Evolutionary conservation across 1,284 basidiomycete species (phyloP).

Genomic region (Apiotrichum mycotoxinovorans): DNA sequence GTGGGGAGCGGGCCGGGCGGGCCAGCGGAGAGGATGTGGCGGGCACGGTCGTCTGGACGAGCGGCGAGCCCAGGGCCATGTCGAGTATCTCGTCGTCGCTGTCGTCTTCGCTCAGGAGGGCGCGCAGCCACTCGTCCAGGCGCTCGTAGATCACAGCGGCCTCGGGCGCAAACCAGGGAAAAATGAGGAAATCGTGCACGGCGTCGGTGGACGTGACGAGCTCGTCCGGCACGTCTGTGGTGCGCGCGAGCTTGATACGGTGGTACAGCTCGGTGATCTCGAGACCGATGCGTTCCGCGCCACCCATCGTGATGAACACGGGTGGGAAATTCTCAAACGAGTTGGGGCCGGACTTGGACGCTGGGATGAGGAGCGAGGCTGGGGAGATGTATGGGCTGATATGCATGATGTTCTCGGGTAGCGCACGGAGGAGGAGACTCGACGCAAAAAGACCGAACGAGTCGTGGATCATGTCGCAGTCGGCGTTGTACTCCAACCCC

Average conservation of each 20-base stretch:
- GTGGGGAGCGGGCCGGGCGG: background rate
- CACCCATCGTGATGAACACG: slow-evolving; percentile 40
- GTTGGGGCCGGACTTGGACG: background rate
- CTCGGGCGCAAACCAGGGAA: slow-evolving; percentile 43
- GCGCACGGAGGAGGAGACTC: slow-evolving; percentile 38
- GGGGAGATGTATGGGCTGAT: slow-evolving; percentile 40
- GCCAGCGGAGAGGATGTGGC: background rate
- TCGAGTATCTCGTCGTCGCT: slow-evolving; percentile 7
- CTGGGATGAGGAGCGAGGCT: slow-evolving; percentile 30
- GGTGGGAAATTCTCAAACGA: slow-evolving; percentile 38
- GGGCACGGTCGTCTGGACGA: background rate
- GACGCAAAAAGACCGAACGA: slow-evolving; percentile 44
- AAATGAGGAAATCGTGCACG: slow-evolving; percentile 47
- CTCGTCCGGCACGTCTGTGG: slow-evolving; percentile 15
- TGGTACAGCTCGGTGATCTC: slow-evolving; percentile 36
- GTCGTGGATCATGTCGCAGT: slow-evolving; percentile 41
- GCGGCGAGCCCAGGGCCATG: slow-evolving; percentile 3
- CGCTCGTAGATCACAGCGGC: slow-evolving; percentile 31
- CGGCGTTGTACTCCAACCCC: slow-evolving; percentile 28
- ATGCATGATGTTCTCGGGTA: slow-evolving; percentile 32
- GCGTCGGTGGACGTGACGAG: slow-evolving; percentile 29
- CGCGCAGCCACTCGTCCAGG: slow-evolving; percentile 40
- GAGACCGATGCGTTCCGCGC: slow-evolving; percentile 37
- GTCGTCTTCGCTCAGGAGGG: slow-evolving; percentile 18
- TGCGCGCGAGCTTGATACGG: slow-evolving; percentile 26